These are phyloP conservation scores for Amanita phalloides DNA, from an alignment of 768 basidiomycete genomes.

Conservation along the genomic window DNA sequence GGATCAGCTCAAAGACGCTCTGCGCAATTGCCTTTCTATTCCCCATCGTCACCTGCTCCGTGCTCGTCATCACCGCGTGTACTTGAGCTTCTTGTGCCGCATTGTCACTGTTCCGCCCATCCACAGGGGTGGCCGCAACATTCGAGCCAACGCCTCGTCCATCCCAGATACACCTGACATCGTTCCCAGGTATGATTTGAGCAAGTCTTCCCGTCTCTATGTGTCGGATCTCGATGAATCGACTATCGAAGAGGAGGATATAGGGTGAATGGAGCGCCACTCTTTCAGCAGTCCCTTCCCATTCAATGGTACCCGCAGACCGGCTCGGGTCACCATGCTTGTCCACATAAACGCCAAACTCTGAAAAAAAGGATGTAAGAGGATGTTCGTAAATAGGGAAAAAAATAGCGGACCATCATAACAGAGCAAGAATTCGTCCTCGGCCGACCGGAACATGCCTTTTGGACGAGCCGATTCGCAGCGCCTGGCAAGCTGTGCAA, in stretches of 20 bases:
- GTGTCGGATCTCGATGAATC: conserved; percentile 87
- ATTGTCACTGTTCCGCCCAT: conserved; percentile 16
- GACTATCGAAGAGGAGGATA: conserved; percentile 76
- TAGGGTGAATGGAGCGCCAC: conserved; percentile 88
- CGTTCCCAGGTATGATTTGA: conserved; percentile 74
- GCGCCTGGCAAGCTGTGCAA: conserved; percentile 63
- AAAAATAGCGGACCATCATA: conserved; percentile 56
- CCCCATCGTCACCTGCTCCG: conserved; percentile 25
- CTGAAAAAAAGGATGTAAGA: conserved; percentile 22
- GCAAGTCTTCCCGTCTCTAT: conserved; percentile 69
- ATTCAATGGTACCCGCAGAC: conserved; percentile 66
- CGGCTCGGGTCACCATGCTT: conserved; percentile 85
- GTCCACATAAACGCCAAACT: conserved; percentile 89
- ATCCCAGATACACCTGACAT: conserved; percentile 86
- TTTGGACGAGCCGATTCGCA: conserved; percentile 75
- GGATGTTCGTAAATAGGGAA: not conserved
- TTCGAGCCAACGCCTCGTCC: conserved; percentile 26
- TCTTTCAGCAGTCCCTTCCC: conserved; percentile 87
- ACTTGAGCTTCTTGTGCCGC: conserved; percentile 70
- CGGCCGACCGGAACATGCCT: conserved; percentile 82
- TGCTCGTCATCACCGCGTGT: conserved; percentile 71
- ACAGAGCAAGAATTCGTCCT: conserved; percentile 83
- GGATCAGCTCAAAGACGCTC: conserved; percentile 70
- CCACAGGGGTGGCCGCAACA: not conserved
- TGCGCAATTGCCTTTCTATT: conserved; percentile 47